Percentiles rank a stretch among this genome's conserved stretches.
Conservation (phyloP, 768 basidiomycete genomes). For the Serendipita indica region DNA sequence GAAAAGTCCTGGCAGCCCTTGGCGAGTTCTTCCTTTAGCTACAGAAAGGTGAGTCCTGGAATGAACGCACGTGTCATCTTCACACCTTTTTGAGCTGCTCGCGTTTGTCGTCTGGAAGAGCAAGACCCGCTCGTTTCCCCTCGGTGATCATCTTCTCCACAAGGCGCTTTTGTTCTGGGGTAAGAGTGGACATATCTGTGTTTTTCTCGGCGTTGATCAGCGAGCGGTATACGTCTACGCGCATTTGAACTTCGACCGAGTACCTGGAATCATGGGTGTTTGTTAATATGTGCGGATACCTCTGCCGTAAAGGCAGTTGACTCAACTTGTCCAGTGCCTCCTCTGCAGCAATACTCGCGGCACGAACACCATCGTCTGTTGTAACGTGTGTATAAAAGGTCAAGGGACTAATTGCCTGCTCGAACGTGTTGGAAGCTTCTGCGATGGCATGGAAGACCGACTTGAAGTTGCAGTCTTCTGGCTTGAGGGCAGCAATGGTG, state of each 20-base stretch:
- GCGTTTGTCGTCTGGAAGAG: conserved; percentile 48
- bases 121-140: conserved; percentile 65
- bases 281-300: too few species aligned
- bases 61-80: background rate
- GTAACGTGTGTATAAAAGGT: conserved; percentile 76
- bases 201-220: conserved; percentile 47
- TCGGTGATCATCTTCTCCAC: conserved; percentile 72
- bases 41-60: background rate
- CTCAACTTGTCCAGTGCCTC: conserved; percentile 50
- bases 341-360: conserved; percentile 65
- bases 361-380: conserved; percentile 55
- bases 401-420: conserved; percentile 40
- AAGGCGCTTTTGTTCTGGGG: conserved; percentile 55
- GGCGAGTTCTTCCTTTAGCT: conserved; percentile 62
- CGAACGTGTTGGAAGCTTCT: conserved; percentile 40
- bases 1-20: conserved; percentile 65
- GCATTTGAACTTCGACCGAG: conserved; percentile 63
- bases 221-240: conserved; percentile 62
- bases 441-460: conserved; percentile 45
- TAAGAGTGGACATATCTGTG: conserved; percentile 46
- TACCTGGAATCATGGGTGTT: too few species aligned
- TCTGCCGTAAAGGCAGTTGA: too few species aligned
- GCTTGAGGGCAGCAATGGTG: conserved; percentile 40
- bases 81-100: conserved; percentile 32
- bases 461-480: conserved; percentile 46